Conservation (phyloP, 2,329 filamentous ascomycete species). For the Diaporthe destruens region DNA sequence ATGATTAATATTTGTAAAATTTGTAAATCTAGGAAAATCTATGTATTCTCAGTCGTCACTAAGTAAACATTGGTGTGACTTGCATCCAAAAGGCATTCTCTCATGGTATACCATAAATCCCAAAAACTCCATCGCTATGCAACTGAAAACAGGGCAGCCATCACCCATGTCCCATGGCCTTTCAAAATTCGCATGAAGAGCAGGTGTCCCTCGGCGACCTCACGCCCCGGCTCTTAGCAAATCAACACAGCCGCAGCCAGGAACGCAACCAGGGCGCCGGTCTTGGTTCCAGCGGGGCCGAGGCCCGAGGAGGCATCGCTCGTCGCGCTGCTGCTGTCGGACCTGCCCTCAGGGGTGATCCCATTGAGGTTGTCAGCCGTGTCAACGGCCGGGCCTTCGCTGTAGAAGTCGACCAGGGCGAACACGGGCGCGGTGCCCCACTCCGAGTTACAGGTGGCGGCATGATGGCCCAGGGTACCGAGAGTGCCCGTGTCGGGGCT, state of each 20-base stretch:
- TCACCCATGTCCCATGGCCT: slow-evolving; percentile 11
- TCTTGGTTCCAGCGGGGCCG: slow-evolving; percentile 43
- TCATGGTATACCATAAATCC: slow-evolving; percentile 14
- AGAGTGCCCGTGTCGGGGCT: slow-evolving; percentile 64
- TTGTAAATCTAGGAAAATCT: neutral
- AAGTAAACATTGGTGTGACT: neutral
- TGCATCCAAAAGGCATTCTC: neutral
- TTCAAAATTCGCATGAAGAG: neutral
- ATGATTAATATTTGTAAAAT: slow-evolving; percentile 6
- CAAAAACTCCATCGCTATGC: slow-evolving; percentile 50
- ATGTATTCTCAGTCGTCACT: neutral
- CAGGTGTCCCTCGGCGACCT: neutral
- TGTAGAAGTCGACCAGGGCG: slow-evolving; percentile 84
- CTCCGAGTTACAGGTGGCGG: slow-evolving; percentile 64
- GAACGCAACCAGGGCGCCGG: slow-evolving; percentile 59
- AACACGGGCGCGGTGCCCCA: slow-evolving; percentile 78
- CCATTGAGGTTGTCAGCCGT: slow-evolving; percentile 78
- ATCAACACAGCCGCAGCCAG: slow-evolving; percentile 57
- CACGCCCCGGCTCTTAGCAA: slow-evolving; percentile 43
- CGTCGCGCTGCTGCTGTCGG: slow-evolving; percentile 40
- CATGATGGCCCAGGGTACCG: slow-evolving; percentile 68
- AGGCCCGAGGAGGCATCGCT: slow-evolving; percentile 39
- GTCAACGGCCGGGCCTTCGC: slow-evolving; percentile 76
- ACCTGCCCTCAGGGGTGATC: slow-evolving; percentile 51
- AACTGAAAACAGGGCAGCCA: slow-evolving; percentile 20